A percentile compares a stretch with the other conserved stretches of the same genome.
phyloP scores from a whole-genome alignment of 768 basidiomycete genomes.

The Podaxis mareebaensis region DNA sequence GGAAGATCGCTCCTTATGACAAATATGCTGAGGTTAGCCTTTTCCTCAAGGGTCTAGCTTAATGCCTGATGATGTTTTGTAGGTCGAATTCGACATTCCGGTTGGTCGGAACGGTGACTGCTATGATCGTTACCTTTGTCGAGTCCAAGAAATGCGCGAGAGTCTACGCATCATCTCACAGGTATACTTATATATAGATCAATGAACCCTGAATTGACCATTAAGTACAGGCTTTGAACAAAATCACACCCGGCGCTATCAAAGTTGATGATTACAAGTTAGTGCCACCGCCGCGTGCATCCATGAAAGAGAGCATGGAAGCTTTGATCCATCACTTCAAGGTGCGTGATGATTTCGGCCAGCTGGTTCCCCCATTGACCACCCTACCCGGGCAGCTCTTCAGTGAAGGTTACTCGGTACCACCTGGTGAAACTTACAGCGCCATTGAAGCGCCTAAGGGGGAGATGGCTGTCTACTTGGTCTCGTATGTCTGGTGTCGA shows the following conservation, averaged over 20 bases:
- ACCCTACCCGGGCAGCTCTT: constrained; percentile 58
- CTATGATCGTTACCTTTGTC: constrained; percentile 96
- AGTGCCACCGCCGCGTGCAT: constrained; percentile 91
- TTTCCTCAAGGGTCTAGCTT: background rate
- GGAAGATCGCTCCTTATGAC: constrained; percentile 92
- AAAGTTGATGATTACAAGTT: constrained; percentile 99
- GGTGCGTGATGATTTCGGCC: constrained; percentile 34
- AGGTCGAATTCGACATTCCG: constrained; percentile 98
- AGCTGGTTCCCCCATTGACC: background rate
- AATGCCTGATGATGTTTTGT: background rate
- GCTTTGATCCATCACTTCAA: constrained; percentile 99
- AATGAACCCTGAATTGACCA: background rate
- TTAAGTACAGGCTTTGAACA: constrained; percentile 71
- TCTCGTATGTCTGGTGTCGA: constrained; percentile 65
- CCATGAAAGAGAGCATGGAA: constrained; percentile 99
- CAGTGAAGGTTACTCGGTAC: constrained; percentile 96
- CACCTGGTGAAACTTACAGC: constrained; percentile 93
- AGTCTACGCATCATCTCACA: constrained; percentile 87
- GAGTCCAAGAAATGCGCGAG: constrained; percentile 98
- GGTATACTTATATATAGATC: constrained; percentile 21
- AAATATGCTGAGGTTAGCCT: constrained; percentile 83
- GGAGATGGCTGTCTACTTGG: constrained; percentile 98
- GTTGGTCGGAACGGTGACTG: constrained; percentile 97
- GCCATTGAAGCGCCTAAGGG: constrained; percentile 99
- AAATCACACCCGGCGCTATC: constrained; percentile 90